These are phyloP conservation scores for Leishmania tropica DNA, from an alignment of 208 protist genomes.

Conservation along the genomic window DNA sequence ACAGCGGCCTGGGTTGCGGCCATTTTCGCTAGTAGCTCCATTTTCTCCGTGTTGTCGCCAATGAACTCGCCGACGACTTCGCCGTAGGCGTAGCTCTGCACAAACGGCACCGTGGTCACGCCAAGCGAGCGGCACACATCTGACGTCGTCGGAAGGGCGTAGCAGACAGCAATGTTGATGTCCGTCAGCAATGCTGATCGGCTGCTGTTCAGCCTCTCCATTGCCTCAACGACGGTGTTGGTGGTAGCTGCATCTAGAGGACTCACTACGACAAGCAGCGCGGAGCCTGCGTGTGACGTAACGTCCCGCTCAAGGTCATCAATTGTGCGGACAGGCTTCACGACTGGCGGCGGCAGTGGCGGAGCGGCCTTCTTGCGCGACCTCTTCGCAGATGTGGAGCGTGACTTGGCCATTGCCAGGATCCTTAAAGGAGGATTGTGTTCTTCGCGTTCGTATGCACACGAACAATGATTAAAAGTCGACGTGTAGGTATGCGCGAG, in stretches of 20 bases:
- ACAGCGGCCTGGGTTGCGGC: slow-evolving; percentile 40
- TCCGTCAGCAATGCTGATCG: slow-evolving; percentile 42
- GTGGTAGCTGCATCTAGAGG: slow-evolving; percentile 50
- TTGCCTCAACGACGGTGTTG: slow-evolving; percentile 44
- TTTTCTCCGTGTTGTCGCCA: slow-evolving; percentile 80
- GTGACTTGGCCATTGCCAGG: slow-evolving; percentile 13
- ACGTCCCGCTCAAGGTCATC: slow-evolving; percentile 62
- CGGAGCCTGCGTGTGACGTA: slow-evolving; percentile 35
- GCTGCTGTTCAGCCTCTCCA: slow-evolving; percentile 75
- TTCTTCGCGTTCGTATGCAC: neutral
- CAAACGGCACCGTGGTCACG: slow-evolving; percentile 52
- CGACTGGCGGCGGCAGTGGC: slow-evolving; percentile 60
- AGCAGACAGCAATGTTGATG: slow-evolving; percentile 65
- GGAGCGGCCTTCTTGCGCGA: slow-evolving; percentile 39
- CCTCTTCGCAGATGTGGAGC: slow-evolving; percentile 19
- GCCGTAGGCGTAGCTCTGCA: slow-evolving; percentile 70
- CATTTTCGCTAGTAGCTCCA: slow-evolving; percentile 58
- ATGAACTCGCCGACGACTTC: slow-evolving; percentile 43
- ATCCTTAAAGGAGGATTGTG: neutral
- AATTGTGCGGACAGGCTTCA: slow-evolving; percentile 45
- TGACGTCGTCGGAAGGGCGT: slow-evolving; percentile 38
- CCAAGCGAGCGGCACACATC: slow-evolving; percentile 50
- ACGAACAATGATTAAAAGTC: neutral
- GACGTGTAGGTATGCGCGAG: neutral
- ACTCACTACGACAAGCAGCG: slow-evolving; percentile 64